Base-by-base conservation (phyloP, 1,139 yeast species). In the Lodderomyces metapsilosis region DNA sequence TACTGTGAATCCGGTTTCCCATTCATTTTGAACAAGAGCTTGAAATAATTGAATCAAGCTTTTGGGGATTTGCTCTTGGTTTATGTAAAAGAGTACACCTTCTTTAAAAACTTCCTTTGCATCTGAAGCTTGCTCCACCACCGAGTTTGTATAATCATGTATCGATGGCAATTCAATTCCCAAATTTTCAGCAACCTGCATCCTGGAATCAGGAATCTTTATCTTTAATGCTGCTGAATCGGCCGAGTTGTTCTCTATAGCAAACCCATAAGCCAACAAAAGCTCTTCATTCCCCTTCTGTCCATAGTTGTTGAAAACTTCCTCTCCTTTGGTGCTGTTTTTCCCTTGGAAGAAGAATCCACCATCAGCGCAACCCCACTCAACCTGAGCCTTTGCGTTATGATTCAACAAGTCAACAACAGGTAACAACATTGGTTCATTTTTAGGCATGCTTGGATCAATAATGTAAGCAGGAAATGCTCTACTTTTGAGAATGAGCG, bases 271-370 rank as follows among this genome's bases (percentile, higher is more conserved):
- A 0, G 78, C 82, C 32, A 79, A 55, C 5, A 80, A 59, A 23
- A 84, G 66, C 51, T 88, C 96, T 53, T 85, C 88, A 55, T 89
- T 89, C 0, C 94, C 84, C 57, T 88, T 89, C 45, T 82, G 78
- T 1, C 98, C 98, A 59, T 91, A 89, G 59, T 87, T 88, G 58
- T 89, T 88, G 58, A 61, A 83, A 2, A 88, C 52, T 54, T 88
- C 84, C 4, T 57, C 54, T 0, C 79, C 82, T 0, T 41, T 41
- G 4, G 42, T 40, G 3, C 33, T 18, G 5, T 50, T 51, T 3
- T 44, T 40, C 35, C 74, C 58, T 37, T 56, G 57, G 54, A 73
- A 58, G 41, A 55, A 52, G 40, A 70, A 69, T 8, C 12, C 33
- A 11, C 59, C 30, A 20, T 54, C 53, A 2, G 51, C 48, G 11